Evolutionary conservation across 78 protist species (phyloP), one percentile per base, ranked within the genome.

Genomic region (Dictyostelium firmibasis): DNA sequence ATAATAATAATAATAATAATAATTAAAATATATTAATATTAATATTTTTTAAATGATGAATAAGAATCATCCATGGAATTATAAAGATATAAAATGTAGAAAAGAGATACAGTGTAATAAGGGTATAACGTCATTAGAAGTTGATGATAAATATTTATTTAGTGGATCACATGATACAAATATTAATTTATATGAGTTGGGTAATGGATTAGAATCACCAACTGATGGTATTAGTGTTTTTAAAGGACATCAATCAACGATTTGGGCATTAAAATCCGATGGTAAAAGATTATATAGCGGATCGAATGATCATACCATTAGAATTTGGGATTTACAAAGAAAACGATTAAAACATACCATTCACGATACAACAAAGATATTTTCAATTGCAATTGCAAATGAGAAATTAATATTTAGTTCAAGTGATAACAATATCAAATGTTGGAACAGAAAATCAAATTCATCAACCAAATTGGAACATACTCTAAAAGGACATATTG

Each of bases 101-200:
- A 64, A 62, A 43, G 83, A 88, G n/a, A 78, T 88, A 18, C 31
- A 13, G 4, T 50, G 70, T 23, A 9, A 44, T 38, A 74, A 88
- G 9, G 93, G 93, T 9, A 69, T 88, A n/a, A 88, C 93, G n/a
- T 38, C 93, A 57, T 35, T 88, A 33, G 86, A 76, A 44, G 93
- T 88, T 53, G 93, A 88, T 79, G 67, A 92, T 69, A 84, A 74
- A 4, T 92, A 84, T 38, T 50, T 92, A n/a, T 92, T 35, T 70
- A 84, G 91, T 43, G 96, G 96, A 10, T 84, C 92, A 6, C 96
- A 92, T 70, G 96, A 92, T 64, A 35, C 96, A 1, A 76, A 78
- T 44, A 92, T 92, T 4, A 84, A 81, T 31, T 23, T 92, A 35
- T 85, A 86, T 76, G 27, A 31, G 16, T 18, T 92, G 0, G 91